Conservation (phyloP, 2,329 filamentous ascomycete species). For the Exserohilum turcica region DNA sequence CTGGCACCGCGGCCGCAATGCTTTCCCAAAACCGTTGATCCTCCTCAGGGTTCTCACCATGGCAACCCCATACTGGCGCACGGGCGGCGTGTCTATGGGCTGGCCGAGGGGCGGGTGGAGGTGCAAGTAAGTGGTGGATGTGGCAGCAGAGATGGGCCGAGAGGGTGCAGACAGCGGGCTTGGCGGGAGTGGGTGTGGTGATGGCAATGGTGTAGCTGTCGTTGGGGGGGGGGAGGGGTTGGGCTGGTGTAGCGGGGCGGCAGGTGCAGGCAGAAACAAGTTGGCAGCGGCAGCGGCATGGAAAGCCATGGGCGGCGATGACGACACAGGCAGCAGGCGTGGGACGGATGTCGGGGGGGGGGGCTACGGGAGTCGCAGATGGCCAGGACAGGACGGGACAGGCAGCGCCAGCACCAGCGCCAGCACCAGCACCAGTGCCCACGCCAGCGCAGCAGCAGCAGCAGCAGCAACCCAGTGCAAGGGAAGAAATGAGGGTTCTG, state of each 20-base stretch:
- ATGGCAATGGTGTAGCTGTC: neutral
- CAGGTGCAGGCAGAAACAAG: conserved; percentile 1
- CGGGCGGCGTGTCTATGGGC: neutral
- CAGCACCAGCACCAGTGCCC: too few species aligned
- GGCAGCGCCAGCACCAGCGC: too few species aligned
- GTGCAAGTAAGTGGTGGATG: too few species aligned
- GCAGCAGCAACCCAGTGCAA: too few species aligned
- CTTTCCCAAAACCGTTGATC: conserved; percentile 19
- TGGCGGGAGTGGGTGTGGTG: neutral
- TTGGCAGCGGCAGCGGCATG: neutral
- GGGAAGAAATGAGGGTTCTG: conserved; percentile 19
- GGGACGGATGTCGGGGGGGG: conserved; percentile 18
- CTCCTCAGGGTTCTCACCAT: conserved; percentile 7
- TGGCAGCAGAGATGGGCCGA: neutral
- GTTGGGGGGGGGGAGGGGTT: too few species aligned
- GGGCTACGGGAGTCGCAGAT: conserved; percentile 14
- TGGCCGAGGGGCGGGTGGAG: neutral
- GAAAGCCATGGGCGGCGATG: neutral
- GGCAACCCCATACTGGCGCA: conserved; percentile 13
- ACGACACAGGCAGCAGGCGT: conserved; percentile 1
- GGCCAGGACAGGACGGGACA: too few species aligned
- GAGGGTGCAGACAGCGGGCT: neutral
- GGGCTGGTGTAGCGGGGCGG: neutral
- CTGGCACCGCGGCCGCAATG: conserved; percentile 11
- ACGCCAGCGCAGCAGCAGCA: conserved; percentile 8